These are phyloP conservation scores for Globisporangium paddicum DNA, from an alignment of 352 stramenopile genomes.

Conservation along the genomic window DNA sequence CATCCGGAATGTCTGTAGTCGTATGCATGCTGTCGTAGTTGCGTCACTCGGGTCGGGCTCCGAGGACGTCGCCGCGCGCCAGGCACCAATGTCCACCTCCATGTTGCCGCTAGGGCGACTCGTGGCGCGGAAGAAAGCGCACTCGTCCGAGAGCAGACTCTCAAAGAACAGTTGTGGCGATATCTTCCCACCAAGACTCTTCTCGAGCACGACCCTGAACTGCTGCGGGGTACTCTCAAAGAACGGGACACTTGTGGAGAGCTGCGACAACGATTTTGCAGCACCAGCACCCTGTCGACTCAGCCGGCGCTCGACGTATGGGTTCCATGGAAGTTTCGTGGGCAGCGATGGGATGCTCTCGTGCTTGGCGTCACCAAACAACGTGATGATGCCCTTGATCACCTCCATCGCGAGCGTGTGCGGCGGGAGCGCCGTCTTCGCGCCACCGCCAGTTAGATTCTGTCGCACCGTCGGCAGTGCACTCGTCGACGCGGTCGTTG, in stretches of 20 bases:
- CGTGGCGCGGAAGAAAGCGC: conserved; percentile 37
- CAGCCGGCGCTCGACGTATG: conserved; percentile 1
- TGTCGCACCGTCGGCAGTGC: background rate
- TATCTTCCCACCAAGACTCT: conserved; percentile 35
- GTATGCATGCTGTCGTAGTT: conserved; percentile 23
- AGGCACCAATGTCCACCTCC: conserved; percentile 60
- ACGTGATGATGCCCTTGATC: conserved; percentile 40
- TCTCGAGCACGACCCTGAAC: conserved; percentile 44
- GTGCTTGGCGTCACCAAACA: conserved; percentile 25
- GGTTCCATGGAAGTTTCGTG: conserved; percentile 42
- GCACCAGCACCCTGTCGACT: background rate
- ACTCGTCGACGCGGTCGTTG: background rate
- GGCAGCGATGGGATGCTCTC: conserved; percentile 29
- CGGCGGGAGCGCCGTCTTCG: conserved; percentile 11
- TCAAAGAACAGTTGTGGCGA: conserved; percentile 53
- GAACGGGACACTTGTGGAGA: conserved; percentile 31
- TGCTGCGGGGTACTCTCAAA: conserved; percentile 38
- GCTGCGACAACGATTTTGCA: background rate
- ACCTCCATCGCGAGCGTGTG: conserved; percentile 51
- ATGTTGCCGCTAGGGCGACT: conserved; percentile 40
- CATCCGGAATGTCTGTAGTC: conserved; percentile 60
- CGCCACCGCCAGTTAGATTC: background rate
- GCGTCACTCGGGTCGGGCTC: background rate
- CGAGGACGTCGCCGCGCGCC: too few species aligned
- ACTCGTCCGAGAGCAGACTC: conserved; percentile 47